These are phyloP conservation scores for Teunomyces cretensis DNA, from an alignment of 805 yeast species.

Conservation along the genomic window DNA sequence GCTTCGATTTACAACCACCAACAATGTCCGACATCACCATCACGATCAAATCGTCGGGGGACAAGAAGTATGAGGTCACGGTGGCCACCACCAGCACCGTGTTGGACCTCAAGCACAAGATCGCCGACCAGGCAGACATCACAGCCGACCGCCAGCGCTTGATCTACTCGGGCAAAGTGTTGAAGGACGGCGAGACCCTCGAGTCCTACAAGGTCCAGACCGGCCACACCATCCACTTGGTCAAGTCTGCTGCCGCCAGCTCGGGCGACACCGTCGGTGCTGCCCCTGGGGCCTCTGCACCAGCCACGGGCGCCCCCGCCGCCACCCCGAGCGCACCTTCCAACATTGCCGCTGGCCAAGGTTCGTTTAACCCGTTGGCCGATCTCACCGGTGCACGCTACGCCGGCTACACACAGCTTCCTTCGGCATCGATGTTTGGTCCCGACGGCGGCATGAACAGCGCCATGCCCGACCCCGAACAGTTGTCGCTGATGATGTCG, in stretches of 20 bases:
- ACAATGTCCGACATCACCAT: conserved; percentile 30
- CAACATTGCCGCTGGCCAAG: conserved; percentile 83
- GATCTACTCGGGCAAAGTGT: conserved; percentile 90
- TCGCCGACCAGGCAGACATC: conserved; percentile 61
- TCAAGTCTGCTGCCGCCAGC: conserved; percentile 56
- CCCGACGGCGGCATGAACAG: conserved; percentile 88
- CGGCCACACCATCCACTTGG: conserved; percentile 88
- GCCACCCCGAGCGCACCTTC: conserved; percentile 49
- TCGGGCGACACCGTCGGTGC: too few relatives aligned
- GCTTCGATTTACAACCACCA: too few relatives aligned
- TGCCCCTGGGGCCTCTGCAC: conserved; percentile 23
- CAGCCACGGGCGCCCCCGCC: conserved; percentile 18
- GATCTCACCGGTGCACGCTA: conserved; percentile 94
- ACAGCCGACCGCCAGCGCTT: conserved; percentile 82
- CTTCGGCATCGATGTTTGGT: conserved; percentile 85
- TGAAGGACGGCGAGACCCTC: conserved; percentile 78
- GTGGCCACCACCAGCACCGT: conserved; percentile 58
- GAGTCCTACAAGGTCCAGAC: conserved; percentile 75
- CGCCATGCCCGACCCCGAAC: conserved; percentile 72
- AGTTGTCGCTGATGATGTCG: conserved; percentile 70
- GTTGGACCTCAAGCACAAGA: conserved; percentile 62
- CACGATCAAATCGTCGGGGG: conserved; percentile 59
- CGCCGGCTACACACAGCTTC: conserved; percentile 89
- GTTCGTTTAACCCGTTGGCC: conserved; percentile 85
- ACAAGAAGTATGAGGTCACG: conserved; percentile 69